A percentile compares a stretch with the other conserved stretches of the same genome.
These are phyloP conservation scores for Aureobasidium zeae DNA, from an alignment of 2,329 filamentous ascomycete genomes.

Conservation along the genomic window DNA sequence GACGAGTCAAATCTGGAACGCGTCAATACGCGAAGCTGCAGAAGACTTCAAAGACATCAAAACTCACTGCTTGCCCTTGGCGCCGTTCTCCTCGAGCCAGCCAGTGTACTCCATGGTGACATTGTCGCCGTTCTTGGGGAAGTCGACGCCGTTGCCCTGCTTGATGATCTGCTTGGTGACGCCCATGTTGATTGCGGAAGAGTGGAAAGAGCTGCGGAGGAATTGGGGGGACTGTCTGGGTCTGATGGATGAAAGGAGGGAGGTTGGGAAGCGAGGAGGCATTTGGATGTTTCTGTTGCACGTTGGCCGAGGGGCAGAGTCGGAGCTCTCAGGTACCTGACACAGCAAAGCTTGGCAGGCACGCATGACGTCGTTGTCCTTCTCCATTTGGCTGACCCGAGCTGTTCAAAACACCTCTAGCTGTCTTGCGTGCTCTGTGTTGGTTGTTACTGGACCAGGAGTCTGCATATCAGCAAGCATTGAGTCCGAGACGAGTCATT, in stretches of 20 bases:
- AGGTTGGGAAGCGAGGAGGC: slow-evolving; percentile 9
- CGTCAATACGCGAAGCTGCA: slow-evolving; percentile 12
- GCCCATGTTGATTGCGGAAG: slow-evolving; percentile 32
- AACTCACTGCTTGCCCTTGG: slow-evolving; percentile 62
- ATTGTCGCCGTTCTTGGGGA: slow-evolving; percentile 56
- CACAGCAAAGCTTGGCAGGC: too few relatives aligned
- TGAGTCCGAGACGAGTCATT: too few relatives aligned
- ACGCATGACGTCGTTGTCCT: too few relatives aligned
- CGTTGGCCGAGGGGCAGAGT: slow-evolving; percentile 6
- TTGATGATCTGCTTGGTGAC: slow-evolving; percentile 59
- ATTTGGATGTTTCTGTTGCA: slow-evolving; percentile 11
- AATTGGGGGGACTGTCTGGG: slow-evolving; percentile 14
- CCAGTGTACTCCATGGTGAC: slow-evolving; percentile 90
- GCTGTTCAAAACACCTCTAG: too few relatives aligned
- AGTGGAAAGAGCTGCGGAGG: slow-evolving; percentile 10
- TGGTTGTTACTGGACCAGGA: too few relatives aligned
- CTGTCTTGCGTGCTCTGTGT: too few relatives aligned
- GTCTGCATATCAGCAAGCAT: too few relatives aligned
- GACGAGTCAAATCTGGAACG: slow-evolving; percentile 76
- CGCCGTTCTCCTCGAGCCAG: slow-evolving; percentile 62
- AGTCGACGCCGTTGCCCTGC: slow-evolving; percentile 52
- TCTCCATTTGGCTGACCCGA: too few relatives aligned
- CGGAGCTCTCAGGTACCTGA: too few relatives aligned
- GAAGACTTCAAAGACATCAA: not conserved
- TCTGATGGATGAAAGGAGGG: slow-evolving; percentile 10